Evolutionary conservation across 75 land plant species (phyloP).

Genomic region (Picea sitchensis): DNA sequence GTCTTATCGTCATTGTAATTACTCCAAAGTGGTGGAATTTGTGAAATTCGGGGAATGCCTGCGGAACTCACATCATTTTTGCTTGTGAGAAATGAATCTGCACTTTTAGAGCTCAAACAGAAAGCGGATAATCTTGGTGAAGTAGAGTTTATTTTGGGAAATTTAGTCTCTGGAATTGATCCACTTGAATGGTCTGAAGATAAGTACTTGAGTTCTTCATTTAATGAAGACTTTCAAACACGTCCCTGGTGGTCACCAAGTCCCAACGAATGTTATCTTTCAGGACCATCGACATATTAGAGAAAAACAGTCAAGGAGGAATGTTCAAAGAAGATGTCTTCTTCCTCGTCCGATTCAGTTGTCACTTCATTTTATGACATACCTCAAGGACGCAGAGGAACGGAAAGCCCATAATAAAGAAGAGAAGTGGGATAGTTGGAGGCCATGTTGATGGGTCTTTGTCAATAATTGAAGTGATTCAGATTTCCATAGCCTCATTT

Average conservation of each 20-base stretch:
- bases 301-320: constrained; percentile 3
- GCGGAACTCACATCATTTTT: constrained; percentile 62
- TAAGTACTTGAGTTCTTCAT: constrained; percentile 34
- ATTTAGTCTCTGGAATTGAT: constrained; percentile 40
- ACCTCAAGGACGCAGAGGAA: constrained; percentile 31
- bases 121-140: constrained; percentile 59
- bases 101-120: constrained; percentile 59
- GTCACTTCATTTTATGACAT: constrained; percentile 35
- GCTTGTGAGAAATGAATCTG: constrained; percentile 53
- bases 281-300: constrained; percentile 24
- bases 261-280: constrained; percentile 60
- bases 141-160: constrained; percentile 50
- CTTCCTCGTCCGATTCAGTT: constrained; percentile 50
- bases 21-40: constrained; percentile 61
- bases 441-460: constrained; percentile 16
- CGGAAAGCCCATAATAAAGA: constrained; percentile 43
- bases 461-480: constrained; percentile 16
- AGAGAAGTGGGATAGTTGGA: constrained; percentile 32
- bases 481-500: constrained; percentile 27
- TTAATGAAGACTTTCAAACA: constrained; percentile 81
- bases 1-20: no score
- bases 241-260: constrained; percentile 99
- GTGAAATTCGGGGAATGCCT: constrained; percentile 79
- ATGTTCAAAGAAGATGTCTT: constrained; percentile 48
- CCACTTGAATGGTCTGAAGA: constrained; percentile 54